phyloP scores from a whole-genome alignment of 768 basidiomycete genomes.

The Pulveroboletus frians region DNA sequence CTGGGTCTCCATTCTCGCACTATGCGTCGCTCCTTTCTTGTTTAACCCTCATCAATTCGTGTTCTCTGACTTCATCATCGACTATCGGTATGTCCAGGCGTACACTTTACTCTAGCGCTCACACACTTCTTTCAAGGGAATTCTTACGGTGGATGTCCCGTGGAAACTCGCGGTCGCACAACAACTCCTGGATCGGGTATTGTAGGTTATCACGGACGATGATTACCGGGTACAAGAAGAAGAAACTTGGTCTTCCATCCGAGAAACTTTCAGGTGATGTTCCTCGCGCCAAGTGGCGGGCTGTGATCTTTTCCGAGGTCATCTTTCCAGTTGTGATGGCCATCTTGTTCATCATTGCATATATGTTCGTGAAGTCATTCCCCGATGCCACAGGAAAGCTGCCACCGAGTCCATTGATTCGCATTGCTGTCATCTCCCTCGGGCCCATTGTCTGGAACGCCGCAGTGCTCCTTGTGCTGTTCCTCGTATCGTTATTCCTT shows the following conservation, averaged over 20 bases:
- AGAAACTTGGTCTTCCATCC: conserved; percentile 92
- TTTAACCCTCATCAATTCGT: conserved; percentile 99
- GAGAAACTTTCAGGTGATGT: conserved; percentile 96
- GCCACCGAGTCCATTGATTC: conserved; percentile 80
- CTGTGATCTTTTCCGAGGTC: conserved; percentile 83
- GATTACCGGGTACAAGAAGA: conserved; percentile 99
- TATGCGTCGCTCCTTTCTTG: conserved; percentile 94
- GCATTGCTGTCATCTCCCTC: conserved; percentile 87
- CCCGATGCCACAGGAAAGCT: conserved; percentile 53
- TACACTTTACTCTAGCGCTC: not conserved
- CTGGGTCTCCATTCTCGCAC: conserved; percentile 90
- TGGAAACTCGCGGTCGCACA: conserved; percentile 95
- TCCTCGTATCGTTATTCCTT: conserved; percentile 87
- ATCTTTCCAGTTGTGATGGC: conserved; percentile 85
- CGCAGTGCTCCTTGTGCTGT: conserved; percentile 77
- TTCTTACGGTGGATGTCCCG: conserved; percentile 99
- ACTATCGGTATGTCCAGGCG: conserved; percentile 62
- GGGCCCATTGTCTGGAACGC: conserved; percentile 97
- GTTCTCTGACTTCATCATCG: conserved; percentile 94
- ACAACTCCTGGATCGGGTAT: conserved; percentile 99
- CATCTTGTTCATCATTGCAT: conserved; percentile 78
- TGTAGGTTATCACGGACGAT: conserved; percentile 96
- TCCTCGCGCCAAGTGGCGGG: conserved; percentile 89
- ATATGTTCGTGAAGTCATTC: conserved; percentile 92
- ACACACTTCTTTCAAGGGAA: conserved; percentile 51